These are phyloP conservation scores for Wickerhamomyces canadensis DNA, from an alignment of 805 yeast genomes.

Conservation along the genomic window DNA sequence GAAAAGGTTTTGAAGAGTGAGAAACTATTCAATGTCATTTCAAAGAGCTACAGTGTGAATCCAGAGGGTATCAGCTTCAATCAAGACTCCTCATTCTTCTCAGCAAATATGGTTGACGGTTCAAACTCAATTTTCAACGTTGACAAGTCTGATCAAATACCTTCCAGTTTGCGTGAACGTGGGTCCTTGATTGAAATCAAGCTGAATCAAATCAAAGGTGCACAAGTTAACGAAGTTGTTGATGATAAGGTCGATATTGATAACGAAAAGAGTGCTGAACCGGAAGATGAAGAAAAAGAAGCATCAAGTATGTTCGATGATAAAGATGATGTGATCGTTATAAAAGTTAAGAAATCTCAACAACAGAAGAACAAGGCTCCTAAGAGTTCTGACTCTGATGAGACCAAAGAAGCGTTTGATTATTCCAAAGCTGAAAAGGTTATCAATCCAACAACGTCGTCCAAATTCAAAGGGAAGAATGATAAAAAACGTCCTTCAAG, in stretches of 20 bases:
- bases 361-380: conserved; percentile 2
- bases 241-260: conserved; percentile 1
- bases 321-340: conserved; percentile 18
- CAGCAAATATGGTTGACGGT: neutral
- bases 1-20: conserved; percentile 11
- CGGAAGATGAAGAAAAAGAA: neutral
- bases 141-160: neutral
- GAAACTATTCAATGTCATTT: conserved; percentile 2
- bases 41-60: conserved; percentile 2
- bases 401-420: conserved; percentile 31
- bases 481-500: conserved; percentile 30
- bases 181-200: conserved; percentile 4
- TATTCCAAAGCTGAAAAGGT: conserved; percentile 40
- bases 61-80: neutral
- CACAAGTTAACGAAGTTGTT: neutral
- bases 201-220: neutral
- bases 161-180: conserved; percentile 14
- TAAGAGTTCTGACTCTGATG: conserved; percentile 1
- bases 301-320: conserved; percentile 13
- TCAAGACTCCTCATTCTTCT: neutral
- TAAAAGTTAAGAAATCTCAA: conserved; percentile 11
- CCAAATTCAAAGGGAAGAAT: conserved; percentile 12
- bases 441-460: conserved; percentile 23
- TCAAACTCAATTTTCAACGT: neutral
- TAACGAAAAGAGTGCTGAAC: neutral